A percentile compares a stretch with the other conserved stretches of the same genome.
Evolutionary conservation across 2,329 filamentous ascomycete species (phyloP).

Genomic region (Tolypocladium paradoxum): DNA sequence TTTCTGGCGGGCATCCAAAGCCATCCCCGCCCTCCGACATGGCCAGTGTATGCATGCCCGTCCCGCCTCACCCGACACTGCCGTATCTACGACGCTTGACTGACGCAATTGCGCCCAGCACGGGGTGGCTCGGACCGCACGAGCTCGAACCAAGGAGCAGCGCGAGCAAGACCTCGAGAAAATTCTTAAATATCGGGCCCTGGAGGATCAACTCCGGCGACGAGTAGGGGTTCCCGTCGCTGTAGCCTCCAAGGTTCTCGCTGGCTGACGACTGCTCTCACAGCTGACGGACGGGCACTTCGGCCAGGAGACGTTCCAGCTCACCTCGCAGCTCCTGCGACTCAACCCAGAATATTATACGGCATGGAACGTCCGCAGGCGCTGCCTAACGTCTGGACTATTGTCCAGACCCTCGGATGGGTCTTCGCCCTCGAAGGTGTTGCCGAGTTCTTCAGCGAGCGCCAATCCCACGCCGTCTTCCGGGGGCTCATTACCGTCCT

Average conservation of each 20-base stretch:
- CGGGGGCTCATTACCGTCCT: constrained; percentile 46
- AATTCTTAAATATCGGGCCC: constrained; percentile 62
- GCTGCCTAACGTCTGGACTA: constrained; percentile 49
- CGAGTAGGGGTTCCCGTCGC: constrained; percentile 35
- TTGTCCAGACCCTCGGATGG: constrained; percentile 42
- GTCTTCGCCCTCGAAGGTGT: constrained; percentile 42
- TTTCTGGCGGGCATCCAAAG: not conserved
- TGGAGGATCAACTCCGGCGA: constrained; percentile 58
- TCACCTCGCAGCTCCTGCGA: constrained; percentile 61
- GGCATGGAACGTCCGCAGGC: constrained; percentile 80
- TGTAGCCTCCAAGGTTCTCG: too few species aligned
- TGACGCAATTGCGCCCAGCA: constrained; percentile 43
- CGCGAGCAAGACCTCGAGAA: constrained; percentile 60
- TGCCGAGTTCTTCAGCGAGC: constrained; percentile 40
- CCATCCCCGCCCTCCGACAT: not conserved
- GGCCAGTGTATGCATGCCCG: not conserved
- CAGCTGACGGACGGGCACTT: constrained; percentile 33
- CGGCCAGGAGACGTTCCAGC: constrained; percentile 47
- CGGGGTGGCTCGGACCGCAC: constrained; percentile 63
- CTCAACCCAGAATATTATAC: constrained; percentile 86
- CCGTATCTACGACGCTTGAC: not conserved
- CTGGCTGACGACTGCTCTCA: not conserved
- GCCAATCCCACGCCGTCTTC: constrained; percentile 51
- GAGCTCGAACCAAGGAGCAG: constrained; percentile 55
- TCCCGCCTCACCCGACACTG: not conserved